Percentiles rank a stretch among this genome's conserved stretches.
Conservation (phyloP, 805 yeast species). For the Cyberlindnera japonica region DNA sequence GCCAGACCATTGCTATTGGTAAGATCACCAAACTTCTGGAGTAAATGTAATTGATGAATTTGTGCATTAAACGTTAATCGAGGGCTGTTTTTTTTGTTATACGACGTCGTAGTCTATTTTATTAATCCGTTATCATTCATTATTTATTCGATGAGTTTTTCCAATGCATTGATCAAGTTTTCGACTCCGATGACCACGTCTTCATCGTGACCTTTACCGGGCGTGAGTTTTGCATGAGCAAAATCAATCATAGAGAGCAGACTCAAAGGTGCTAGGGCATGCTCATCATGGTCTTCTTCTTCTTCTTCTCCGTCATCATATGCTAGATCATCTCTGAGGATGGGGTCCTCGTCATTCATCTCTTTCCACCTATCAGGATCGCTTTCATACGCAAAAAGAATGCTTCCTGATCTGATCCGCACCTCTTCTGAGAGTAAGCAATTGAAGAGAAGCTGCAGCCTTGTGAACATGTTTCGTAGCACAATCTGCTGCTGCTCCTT, state of each 20-base stretch:
- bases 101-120: no score
- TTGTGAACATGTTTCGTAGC: conserved; percentile 44
- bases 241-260: conserved; percentile 75
- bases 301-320: conserved; percentile 33
- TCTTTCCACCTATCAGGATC: conserved; percentile 52
- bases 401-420: conserved; percentile 65
- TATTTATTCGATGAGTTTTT: conserved; percentile 15
- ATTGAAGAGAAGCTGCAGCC: conserved; percentile 64
- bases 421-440: conserved; percentile 61
- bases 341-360: conserved; percentile 38
- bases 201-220: conserved; percentile 67
- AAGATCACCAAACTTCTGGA: conserved; percentile 86
- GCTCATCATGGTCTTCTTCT: conserved; percentile 30
- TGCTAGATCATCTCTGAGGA: conserved; percentile 32
- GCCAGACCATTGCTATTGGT: conserved; percentile 97
- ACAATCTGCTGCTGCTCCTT: conserved; percentile 34
- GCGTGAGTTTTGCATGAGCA: conserved; percentile 72
- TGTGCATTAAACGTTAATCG: no score
- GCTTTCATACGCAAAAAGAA: conserved; percentile 72
- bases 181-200: conserved; percentile 69
- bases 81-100: no score
- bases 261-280: conserved; percentile 41
- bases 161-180: conserved; percentile 47
- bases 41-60: conserved; percentile 13
- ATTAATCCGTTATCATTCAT: no score